These are phyloP conservation scores for Fusarium sp. DNA, from an alignment of 2,329 filamentous ascomycete species.

Conservation along the genomic window DNA sequence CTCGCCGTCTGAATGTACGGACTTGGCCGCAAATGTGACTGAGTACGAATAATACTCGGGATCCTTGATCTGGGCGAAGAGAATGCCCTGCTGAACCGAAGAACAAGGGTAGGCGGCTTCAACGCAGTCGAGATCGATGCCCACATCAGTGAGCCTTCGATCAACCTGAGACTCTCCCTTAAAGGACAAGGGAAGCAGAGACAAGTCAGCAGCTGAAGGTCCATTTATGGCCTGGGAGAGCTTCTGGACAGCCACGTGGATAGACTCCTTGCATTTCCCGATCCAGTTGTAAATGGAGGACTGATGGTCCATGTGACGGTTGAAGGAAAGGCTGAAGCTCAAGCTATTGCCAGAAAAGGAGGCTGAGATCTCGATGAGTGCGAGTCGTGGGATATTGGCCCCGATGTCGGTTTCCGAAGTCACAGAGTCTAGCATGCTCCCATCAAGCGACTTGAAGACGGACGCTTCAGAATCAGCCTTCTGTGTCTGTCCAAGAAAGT, in stretches of 20 bases:
- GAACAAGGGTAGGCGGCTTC: conserved; percentile 45
- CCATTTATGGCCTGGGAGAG: not conserved
- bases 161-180: not conserved
- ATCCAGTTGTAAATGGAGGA: conserved; percentile 3
- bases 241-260: not conserved
- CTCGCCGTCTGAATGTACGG: fast-evolving
- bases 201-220: conserved; percentile 3
- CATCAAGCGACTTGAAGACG: conserved; percentile 15
- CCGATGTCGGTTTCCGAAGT: conserved; percentile 30
- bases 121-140: not conserved
- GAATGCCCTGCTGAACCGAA: conserved; percentile 42
- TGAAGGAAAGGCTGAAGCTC: conserved; percentile 28
- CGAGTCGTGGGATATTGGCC: conserved; percentile 24
- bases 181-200: conserved; percentile 27
- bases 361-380: conserved; percentile 38
- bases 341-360: not conserved
- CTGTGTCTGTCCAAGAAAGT: conserved; percentile 38
- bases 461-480: conserved; percentile 3
- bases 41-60: conserved; percentile 43
- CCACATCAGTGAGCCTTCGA: not conserved
- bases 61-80: conserved; percentile 39
- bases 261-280: not conserved
- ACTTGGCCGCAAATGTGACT: conserved; percentile 25
- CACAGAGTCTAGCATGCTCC: conserved; percentile 15
- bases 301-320: conserved; percentile 21